phyloP scores from a whole-genome alignment of 208 protist species.

The Vickermania spadyakhi region DNA sequence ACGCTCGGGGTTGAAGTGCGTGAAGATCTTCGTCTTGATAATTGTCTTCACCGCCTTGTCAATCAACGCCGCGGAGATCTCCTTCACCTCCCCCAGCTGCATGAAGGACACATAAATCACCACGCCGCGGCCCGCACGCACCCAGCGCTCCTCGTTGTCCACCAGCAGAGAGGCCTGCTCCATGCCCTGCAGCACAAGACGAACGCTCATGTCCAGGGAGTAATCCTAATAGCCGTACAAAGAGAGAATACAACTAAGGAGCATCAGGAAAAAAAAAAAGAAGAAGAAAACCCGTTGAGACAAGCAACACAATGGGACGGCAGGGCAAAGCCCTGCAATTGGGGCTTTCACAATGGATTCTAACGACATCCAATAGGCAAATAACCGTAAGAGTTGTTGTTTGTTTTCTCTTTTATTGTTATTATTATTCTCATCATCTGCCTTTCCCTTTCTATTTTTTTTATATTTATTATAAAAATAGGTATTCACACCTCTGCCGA shows the following conservation, averaged over 20 bases:
- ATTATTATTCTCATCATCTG: no score
- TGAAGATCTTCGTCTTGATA: constrained; percentile 67
- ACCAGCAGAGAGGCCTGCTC: constrained; percentile 60
- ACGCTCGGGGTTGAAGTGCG: constrained; percentile 36
- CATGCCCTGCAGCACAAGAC: constrained; percentile 64
- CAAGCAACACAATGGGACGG: no score
- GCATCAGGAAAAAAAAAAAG: constrained; percentile 7
- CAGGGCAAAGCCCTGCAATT: no score
- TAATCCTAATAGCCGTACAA: constrained; percentile 4
- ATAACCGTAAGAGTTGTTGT: no score
- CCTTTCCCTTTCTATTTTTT: no score
- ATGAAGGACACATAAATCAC: constrained; percentile 79
- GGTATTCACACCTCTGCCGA: no score
- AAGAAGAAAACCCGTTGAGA: constrained; percentile 7
- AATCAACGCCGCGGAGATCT: constrained; percentile 35
- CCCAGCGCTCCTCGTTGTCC: constrained; percentile 60
- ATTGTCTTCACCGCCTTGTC: constrained; percentile 33
- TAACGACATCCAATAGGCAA: no score
- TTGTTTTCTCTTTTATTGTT: no score
- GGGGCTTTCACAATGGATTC: no score
- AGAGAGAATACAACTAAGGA: constrained; percentile 2
- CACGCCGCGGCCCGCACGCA: constrained; percentile 40
- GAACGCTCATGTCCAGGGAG: constrained; percentile 38
- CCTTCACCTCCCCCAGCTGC: constrained; percentile 1
- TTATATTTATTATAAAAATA: no score